phyloP scores from a whole-genome alignment of 805 yeast genomes.

The Schizosaccharomyces osmophilus region DNA sequence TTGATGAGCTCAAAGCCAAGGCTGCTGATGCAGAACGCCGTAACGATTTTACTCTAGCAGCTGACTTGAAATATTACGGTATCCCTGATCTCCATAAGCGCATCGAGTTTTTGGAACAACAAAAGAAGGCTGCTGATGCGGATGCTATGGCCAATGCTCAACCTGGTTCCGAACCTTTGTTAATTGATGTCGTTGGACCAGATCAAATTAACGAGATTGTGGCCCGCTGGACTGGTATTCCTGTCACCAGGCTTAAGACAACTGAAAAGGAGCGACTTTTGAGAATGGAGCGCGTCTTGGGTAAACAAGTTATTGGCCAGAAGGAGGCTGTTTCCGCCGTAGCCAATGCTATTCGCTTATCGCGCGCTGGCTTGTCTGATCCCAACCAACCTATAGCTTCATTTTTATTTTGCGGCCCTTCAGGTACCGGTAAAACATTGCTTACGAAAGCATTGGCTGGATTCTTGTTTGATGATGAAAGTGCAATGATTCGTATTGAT shows the following conservation, averaged over 20 bases:
- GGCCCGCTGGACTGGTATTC: constrained; percentile 88
- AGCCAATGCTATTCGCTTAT: constrained; percentile 75
- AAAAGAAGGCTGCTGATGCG: constrained; percentile 35
- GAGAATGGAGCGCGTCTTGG: constrained; percentile 73
- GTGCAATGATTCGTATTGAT: constrained; percentile 90
- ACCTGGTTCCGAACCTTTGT: constrained; percentile 25
- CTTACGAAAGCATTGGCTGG: constrained; percentile 92
- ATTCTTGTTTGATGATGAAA: constrained; percentile 83
- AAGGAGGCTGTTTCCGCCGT: constrained; percentile 89
- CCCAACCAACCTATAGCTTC: constrained; percentile 84
- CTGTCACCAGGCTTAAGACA: constrained; percentile 79
- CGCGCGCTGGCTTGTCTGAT: constrained; percentile 83
- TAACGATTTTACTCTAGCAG: constrained; percentile 79
- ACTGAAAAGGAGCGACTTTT: constrained; percentile 85
- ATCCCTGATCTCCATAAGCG: constrained; percentile 72
- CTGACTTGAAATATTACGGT: constrained; percentile 89
- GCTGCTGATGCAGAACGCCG: constrained; percentile 95
- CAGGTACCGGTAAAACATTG: constrained; percentile 97
- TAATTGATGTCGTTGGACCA: constrained; percentile 72
- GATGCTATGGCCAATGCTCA: constrained; percentile 15
- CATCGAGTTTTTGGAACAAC: constrained; percentile 51
- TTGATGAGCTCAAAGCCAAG: constrained; percentile 78
- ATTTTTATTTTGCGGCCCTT: constrained; percentile 76
- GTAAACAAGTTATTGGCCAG: constrained; percentile 80
- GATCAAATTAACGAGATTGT: constrained; percentile 93